Base-by-base conservation (phyloP, 108 stramenopile genomes). In the Conticribra weissflogii region DNA sequence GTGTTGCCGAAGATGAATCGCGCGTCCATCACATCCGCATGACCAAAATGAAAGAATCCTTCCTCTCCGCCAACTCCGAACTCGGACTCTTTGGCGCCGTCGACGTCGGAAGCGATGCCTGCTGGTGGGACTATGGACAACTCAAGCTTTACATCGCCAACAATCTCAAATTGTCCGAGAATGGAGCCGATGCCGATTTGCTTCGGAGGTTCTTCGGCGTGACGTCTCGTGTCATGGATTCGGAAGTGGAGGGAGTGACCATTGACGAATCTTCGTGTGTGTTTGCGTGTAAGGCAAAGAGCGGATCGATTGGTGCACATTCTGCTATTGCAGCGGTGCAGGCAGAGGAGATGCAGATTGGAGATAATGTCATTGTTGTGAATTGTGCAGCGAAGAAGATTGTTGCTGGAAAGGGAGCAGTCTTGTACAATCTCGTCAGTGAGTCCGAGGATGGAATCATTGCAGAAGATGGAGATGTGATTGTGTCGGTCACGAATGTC, bases 111-210 rank as follows among this genome's bases (percentile, higher is more conserved):
- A 89, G 79, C 52, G 86, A 91, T 58, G 97, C 97, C 12, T 96
- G 92, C 66, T 98, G 98, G 98, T 98, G 97, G 98, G 98, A 99
- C 81, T 99, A 99, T 71, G 98, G 98, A 17, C 96, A 90, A 71
- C 84, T 99, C 48, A 91, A 95, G 74, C 86, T 99, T 22, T 99
- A 98, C 66, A 87, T 86, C 55, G 84, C 81, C 51, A 99, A 99
- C 83, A 86, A 94, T 48, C 56, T 85, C 15, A 82, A 95, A 41
- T 58, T 99, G 25, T 69, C 71, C 4, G 85, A 90, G 31, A 66
- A 86, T 29, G 79, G 82, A 8, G 84, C 80, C 14, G 96, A 96
- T 80, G 90, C 90, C 18, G 75, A 79, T 19, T 75, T 96, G 36
- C 70, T 95, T 32, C 83, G 93, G 28, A 78, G 81, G 57, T 97